Percentiles rank a stretch among this genome's conserved stretches.
phyloP scores from a whole-genome alignment of 2,329 filamentous ascomycete genomes.

The Xylariaceae sp. region DNA sequence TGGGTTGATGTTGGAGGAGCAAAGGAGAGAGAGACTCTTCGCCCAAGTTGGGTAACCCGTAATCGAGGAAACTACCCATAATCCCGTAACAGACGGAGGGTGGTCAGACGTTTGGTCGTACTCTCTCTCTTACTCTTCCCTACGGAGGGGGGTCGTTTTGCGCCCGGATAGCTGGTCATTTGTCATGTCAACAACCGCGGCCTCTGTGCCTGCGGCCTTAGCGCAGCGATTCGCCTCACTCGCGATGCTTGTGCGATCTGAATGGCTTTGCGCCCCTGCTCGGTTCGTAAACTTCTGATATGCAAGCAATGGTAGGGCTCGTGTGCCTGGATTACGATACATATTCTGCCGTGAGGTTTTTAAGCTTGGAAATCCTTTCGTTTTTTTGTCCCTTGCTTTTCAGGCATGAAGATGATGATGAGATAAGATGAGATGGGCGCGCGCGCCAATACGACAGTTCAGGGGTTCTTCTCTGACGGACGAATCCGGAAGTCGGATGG shows the following conservation, averaged over 20 bases:
- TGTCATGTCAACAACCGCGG: background rate
- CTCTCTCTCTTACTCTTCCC: background rate
- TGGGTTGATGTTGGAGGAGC: background rate
- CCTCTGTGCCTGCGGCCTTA: background rate
- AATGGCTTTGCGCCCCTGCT: background rate
- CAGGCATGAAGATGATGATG: background rate
- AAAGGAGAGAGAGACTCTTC: background rate
- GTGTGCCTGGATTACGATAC: background rate
- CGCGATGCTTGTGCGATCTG: background rate
- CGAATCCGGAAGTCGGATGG: slow-evolving; percentile 10
- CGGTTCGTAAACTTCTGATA: background rate
- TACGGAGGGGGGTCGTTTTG: background rate
- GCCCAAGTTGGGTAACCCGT: background rate
- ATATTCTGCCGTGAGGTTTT: background rate
- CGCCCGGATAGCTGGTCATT: background rate
- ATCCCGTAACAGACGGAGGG: background rate
- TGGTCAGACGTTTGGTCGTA: slow-evolving; percentile 11
- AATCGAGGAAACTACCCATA: no score
- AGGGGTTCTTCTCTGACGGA: background rate
- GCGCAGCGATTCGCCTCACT: background rate
- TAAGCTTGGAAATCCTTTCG: background rate
- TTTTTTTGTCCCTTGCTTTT: background rate
- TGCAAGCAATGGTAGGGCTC: background rate
- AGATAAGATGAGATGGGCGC: background rate
- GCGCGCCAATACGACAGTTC: background rate